phyloP scores from a whole-genome alignment of 1,284 basidiomycete species.

The Marasmius fiardii region DNA sequence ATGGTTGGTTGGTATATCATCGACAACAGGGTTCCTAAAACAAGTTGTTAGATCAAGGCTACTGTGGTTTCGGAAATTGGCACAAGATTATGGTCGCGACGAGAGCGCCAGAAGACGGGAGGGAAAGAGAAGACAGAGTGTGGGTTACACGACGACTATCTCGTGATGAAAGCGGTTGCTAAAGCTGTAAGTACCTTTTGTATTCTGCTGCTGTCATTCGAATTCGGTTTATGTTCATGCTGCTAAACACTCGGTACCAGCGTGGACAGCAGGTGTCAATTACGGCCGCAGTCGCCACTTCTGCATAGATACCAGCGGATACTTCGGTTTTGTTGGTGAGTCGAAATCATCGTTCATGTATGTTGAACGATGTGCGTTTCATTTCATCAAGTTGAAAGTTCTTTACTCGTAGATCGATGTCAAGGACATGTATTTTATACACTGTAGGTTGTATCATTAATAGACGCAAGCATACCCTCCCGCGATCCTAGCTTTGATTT shows the following conservation, averaged over 20 bases:
- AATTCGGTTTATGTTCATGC: not conserved
- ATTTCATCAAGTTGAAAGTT: not conserved
- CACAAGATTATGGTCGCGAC: constrained; percentile 76
- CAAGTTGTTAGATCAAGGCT: constrained; percentile 85
- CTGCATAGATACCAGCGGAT: not conserved
- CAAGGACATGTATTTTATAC: not conserved
- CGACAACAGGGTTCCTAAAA: constrained; percentile 88
- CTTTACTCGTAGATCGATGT: not conserved
- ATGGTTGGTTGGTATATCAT: constrained; percentile 87
- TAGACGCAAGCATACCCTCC: not conserved
- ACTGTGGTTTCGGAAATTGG: constrained; percentile 96
- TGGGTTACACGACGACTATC: constrained; percentile 90
- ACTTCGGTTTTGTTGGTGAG: not conserved
- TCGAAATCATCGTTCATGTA: not conserved
- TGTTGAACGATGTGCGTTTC: not conserved
- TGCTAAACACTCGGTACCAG: not conserved
- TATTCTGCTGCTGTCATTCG: not conserved
- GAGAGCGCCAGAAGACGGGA: constrained; percentile 92
- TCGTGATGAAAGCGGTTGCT: constrained; percentile 19
- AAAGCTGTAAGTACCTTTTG: not conserved
- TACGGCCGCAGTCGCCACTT: not conserved
- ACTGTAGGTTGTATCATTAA: not conserved
- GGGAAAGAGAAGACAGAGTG: constrained; percentile 94
- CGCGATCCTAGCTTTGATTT: not conserved
- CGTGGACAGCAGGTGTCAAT: not conserved